A percentile compares a stretch with the other conserved stretches of the same genome.
These are phyloP conservation scores for Teratosphaeria pseudoeucalypti DNA, from an alignment of 2,329 filamentous ascomycete species.

Conservation along the genomic window DNA sequence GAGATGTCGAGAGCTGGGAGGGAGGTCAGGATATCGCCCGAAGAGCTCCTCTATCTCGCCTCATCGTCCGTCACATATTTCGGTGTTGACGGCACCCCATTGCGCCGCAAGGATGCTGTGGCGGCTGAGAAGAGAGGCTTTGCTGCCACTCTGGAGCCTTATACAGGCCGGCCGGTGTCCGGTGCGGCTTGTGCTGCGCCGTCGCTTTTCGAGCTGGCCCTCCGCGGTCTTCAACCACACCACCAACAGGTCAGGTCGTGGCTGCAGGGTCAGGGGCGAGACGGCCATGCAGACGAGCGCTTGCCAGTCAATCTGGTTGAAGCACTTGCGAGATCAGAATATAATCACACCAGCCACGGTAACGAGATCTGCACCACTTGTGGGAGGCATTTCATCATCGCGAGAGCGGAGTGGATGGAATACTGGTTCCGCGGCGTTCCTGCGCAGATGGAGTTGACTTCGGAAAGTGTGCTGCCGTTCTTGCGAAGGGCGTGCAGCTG, in stretches of 20 bases:
- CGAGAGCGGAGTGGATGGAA: slow-evolving; percentile 27
- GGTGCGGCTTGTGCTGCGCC: slow-evolving; percentile 12
- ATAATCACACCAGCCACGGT: slow-evolving; percentile 10
- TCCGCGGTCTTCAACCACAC: slow-evolving; percentile 15
- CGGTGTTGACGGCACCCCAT: slow-evolving; percentile 20
- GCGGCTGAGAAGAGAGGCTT: background rate
- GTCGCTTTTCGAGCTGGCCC: slow-evolving; percentile 27
- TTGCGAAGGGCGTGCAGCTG: slow-evolving; percentile 23
- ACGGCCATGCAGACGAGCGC: background rate
- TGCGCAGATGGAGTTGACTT: slow-evolving; percentile 15
- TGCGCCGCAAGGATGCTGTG: slow-evolving; percentile 1
- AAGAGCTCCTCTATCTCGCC: slow-evolving; percentile 22
- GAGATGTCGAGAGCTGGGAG: slow-evolving; percentile 6
- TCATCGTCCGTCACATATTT: slow-evolving; percentile 18
- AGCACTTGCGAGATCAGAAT: slow-evolving; percentile 13
- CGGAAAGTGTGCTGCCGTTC: slow-evolving; percentile 24
- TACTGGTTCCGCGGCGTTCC: slow-evolving; percentile 22
- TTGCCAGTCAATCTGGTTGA: slow-evolving; percentile 1
- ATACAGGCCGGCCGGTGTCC: background rate
- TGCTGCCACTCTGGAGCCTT: slow-evolving; percentile 5
- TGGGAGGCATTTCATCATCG: slow-evolving; percentile 18
- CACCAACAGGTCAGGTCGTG: background rate
- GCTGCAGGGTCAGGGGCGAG: background rate
- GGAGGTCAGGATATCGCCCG: slow-evolving; percentile 7
- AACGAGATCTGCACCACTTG: slow-evolving; percentile 26